Evolutionary conservation across 805 yeast genomes (phyloP), one percentile per base, ranked within the genome.

Genomic region (Candida succiphila): DNA sequence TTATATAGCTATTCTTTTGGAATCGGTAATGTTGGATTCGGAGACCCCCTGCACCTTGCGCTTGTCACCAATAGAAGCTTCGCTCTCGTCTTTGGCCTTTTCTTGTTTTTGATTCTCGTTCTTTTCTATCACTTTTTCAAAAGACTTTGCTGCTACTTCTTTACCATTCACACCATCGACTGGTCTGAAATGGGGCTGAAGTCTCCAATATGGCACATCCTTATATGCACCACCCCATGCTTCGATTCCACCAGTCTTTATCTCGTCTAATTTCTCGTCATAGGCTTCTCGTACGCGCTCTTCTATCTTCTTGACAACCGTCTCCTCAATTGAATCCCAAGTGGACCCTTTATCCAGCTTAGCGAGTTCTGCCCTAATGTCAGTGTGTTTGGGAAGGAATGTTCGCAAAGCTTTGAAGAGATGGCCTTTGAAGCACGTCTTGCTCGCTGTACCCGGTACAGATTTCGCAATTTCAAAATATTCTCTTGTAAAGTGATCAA

Each of bases 151-250:
- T 7, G 51, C 48, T 9, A 55, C 50, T 7, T 54, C 60, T 30
- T 69, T 73, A 17, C 70, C 74, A 19, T 68, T 63, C 3, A 72
- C 75, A 17, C 97, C 97, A 52, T 85, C 72, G 1, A 89, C 95
- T 3, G 79, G 77, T 46, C 98, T 69, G 65, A 89, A 89, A 52
- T 84, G 82, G 2, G 98, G 98, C 58, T 89, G 98, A 43, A 95
- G 78, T 48, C 97, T 70, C 97, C 97, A 89, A 54, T 81, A 87
- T 2, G 98, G 97, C 13, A 89, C 74, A 4, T 67, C 70, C 52
- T 76, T 75, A 54, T 92, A 89, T 12, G 66, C 46, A 1, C 94
- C 95, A 31, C 94, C 95, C 88, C 94, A 81, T 44, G 75, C 75
- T 25, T 49, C 45, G 1, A 49, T 29, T 6, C 69, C 72, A 0